These are phyloP conservation scores for Starmerella scarabaei DNA, from an alignment of 805 yeast genomes.

Conservation along the genomic window DNA sequence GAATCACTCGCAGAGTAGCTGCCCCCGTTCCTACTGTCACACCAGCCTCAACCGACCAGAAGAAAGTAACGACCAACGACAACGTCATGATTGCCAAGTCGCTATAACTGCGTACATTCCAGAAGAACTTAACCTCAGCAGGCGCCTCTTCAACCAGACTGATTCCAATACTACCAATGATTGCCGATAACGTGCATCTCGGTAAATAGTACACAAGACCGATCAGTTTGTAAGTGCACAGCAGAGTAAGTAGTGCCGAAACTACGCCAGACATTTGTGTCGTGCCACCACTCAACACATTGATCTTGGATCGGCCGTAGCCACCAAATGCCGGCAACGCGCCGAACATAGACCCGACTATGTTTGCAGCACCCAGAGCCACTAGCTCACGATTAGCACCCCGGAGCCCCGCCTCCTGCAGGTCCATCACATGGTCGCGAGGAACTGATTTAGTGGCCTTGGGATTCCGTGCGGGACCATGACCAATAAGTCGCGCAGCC, in stretches of 20 bases:
- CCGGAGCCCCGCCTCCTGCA: conserved; percentile 34
- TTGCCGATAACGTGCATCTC: conserved; percentile 61
- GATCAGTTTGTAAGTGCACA: conserved; percentile 49
- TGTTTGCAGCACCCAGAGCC: conserved; percentile 69
- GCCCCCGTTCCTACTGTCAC: conserved; percentile 76
- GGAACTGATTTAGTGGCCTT: neutral
- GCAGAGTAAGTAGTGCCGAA: conserved; percentile 62
- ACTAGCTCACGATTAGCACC: conserved; percentile 79
- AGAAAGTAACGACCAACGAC: conserved; percentile 51
- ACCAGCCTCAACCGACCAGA: conserved; percentile 78
- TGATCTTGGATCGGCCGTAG: conserved; percentile 82
- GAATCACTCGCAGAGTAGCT: conserved; percentile 65
- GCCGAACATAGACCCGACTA: conserved; percentile 41
- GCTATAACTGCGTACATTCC: conserved; percentile 57
- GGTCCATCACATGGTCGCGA: neutral
- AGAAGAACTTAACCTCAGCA: conserved; percentile 57
- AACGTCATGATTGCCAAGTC: conserved; percentile 58
- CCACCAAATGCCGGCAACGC: conserved; percentile 92
- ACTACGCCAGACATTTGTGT: conserved; percentile 74
- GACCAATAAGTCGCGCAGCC: conserved; percentile 73
- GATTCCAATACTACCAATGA: conserved; percentile 66
- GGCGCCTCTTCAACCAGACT: conserved; percentile 77
- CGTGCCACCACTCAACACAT: conserved; percentile 74
- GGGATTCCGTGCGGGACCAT: neutral
- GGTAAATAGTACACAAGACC: conserved; percentile 63